A percentile compares a stretch with the other conserved stretches of the same genome.
These are phyloP conservation scores for Pseudocercospora fuligena DNA, from an alignment of 2,329 filamentous ascomycete genomes.

Conservation along the genomic window DNA sequence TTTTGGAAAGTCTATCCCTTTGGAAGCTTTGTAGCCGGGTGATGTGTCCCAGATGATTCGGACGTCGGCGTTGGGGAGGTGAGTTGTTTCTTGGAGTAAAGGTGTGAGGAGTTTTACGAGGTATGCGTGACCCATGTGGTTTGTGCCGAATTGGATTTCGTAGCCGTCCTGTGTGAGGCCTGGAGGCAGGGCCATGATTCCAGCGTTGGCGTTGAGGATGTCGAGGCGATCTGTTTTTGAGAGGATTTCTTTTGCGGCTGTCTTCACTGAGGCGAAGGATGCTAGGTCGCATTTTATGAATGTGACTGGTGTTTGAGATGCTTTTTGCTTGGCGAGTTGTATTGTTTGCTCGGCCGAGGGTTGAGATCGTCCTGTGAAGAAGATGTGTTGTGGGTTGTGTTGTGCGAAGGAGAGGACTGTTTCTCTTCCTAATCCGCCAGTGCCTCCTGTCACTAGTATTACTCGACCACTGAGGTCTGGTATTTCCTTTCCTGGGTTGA, in stretches of 20 bases:
- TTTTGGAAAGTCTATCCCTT: conserved; percentile 35
- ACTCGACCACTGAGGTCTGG: conserved; percentile 36
- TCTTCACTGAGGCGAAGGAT: conserved; percentile 31
- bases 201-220: conserved; percentile 29
- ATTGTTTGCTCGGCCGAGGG: conserved; percentile 53
- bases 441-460: conserved; percentile 36
- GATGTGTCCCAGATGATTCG: conserved; percentile 40
- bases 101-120: conserved; percentile 40
- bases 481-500: conserved; percentile 34
- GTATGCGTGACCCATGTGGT: conserved; percentile 42
- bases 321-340: conserved; percentile 43
- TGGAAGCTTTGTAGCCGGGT: conserved; percentile 28
- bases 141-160: conserved; percentile 43
- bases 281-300: conserved; percentile 39
- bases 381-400: conserved; percentile 59
- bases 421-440: conserved; percentile 22
- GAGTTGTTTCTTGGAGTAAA: conserved; percentile 33
- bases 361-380: conserved; percentile 56
- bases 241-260: conserved; percentile 29
- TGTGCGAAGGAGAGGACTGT: conserved; percentile 54
- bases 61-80: conserved; percentile 29
- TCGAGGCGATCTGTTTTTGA: conserved; percentile 31
- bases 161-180: conserved; percentile 38
- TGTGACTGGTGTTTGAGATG: conserved; percentile 46
- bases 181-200: conserved; percentile 34